These are phyloP conservation scores for Xylariales sp. DNA, from an alignment of 2,329 filamentous ascomycete genomes.

Conservation along the genomic window DNA sequence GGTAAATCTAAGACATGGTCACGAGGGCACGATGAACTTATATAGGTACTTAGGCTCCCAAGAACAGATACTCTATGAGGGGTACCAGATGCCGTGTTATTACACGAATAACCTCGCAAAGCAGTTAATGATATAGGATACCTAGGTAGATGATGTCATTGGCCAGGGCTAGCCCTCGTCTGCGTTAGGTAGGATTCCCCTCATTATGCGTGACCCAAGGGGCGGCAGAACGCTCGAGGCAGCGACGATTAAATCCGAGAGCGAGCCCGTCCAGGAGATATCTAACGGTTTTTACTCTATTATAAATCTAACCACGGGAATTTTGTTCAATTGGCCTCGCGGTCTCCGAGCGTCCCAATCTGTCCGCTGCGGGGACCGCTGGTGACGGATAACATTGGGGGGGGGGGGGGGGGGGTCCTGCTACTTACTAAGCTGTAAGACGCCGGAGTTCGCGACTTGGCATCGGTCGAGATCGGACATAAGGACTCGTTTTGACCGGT, in stretches of 20 bases:
- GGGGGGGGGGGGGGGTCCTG: too few relatives aligned
- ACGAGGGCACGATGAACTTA: neutral
- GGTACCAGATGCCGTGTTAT: neutral
- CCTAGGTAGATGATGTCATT: slow-evolving; percentile 1
- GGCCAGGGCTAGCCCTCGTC: neutral
- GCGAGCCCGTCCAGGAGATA: slow-evolving; percentile 5
- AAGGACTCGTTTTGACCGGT: neutral
- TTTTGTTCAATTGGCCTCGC: neutral
- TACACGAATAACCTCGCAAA: neutral
- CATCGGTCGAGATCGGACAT: neutral
- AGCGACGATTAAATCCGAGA: slow-evolving; percentile 22
- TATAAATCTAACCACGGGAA: neutral
- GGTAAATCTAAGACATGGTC: neutral
- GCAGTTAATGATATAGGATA: too few relatives aligned
- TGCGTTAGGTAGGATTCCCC: neutral
- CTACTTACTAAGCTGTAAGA: neutral
- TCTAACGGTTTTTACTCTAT: neutral
- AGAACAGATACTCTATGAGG: neutral
- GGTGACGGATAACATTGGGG: too few relatives aligned
- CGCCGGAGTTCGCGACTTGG: slow-evolving; percentile 6
- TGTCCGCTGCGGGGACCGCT: neutral
- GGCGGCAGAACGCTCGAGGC: neutral
- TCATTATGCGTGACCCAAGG: neutral
- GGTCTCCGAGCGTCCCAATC: slow-evolving; percentile 6
- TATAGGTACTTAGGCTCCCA: neutral